Percentiles rank a stretch among this genome's conserved stretches.
These are phyloP conservation scores for Saprolegnia parasitica DNA, from an alignment of 352 stramenopile species.

Conservation along the genomic window DNA sequence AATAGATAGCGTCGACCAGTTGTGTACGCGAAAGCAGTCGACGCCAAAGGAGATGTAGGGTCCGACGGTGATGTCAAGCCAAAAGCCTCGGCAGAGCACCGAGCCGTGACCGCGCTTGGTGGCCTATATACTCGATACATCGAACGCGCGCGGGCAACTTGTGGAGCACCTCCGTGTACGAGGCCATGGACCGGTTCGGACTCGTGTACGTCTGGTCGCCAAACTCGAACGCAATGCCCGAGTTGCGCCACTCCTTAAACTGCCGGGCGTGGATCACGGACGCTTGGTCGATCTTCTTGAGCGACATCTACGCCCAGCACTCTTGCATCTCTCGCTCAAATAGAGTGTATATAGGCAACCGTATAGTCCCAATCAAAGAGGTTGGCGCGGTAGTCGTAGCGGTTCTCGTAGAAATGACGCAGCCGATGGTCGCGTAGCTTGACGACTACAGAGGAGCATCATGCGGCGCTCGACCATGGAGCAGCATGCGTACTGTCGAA, in stretches of 20 bases:
- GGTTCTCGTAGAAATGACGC: conserved; percentile 87
- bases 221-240: conserved; percentile 93
- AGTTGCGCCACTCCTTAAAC: conserved; percentile 89
- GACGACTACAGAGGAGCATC: conserved; percentile 41
- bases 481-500: conserved; percentile 61
- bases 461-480: background rate
- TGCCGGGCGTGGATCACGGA: conserved; percentile 91
- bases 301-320: conserved; percentile 48
- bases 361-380: conserved; percentile 95
- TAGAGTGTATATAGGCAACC: conserved; percentile 33
- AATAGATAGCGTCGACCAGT: background rate
- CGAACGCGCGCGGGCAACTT: background rate
- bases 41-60: conserved; percentile 91
- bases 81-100: conserved; percentile 80
- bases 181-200: conserved; percentile 87
- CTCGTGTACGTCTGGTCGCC: conserved; percentile 87
- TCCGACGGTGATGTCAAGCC: conserved; percentile 88
- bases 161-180: conserved; percentile 73
- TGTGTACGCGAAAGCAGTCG: conserved; percentile 58
- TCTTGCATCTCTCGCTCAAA: background rate
- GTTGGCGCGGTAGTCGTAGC: conserved; percentile 91
- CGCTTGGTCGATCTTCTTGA: conserved; percentile 80
- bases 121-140: conserved; percentile 32
- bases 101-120: conserved; percentile 71
- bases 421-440: conserved; percentile 82